Base-by-base conservation (phyloP, 768 basidiomycete genomes). In the Leccinum olivaceopallidum region DNA sequence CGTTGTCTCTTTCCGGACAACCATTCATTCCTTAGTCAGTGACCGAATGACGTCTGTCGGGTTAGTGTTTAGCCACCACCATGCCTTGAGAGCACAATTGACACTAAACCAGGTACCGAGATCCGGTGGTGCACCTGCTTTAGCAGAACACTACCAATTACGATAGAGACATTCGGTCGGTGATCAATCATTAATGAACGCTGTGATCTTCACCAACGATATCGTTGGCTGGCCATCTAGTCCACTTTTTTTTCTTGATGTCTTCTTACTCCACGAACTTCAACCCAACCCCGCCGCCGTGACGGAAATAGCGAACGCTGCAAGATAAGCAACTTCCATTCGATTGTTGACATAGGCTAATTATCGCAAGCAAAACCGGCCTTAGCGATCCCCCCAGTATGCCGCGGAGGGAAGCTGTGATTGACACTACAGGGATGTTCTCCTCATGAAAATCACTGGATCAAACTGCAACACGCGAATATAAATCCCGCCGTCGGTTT, bases 381-480 rank as follows among this genome's bases (percentile, higher is more conserved):
- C 13, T 28, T 1, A 12, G 9, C n/a, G 30, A 13, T 26, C 12
- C 12, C 12, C 26, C 26, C 24, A 54, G 18, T 13, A 42, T 20
- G 13, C 34, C 5, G 13, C 50, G 16, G n/a, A 42, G 18, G 49
- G 44, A 28, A 42, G 55, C 18, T 7, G 44, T 14, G 32, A 13
- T 53, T 52, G 6, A 13, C 39, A n/a, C 2, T 0, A 18, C 7
- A n/a, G 26, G 12, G 13, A 24, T 54, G 9, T 47, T 48, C 34
- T 44, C 52, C 12, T 57, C 52, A 32, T 13, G 56, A 55, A 32
- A 54, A 65, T 65, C 58, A 62, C 53, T 8, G 20, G 26, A 39
- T 60, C 30, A 34, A 14, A 30, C 6, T 14, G 20, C 42, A 28
- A 42, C 51, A 60, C 42, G 56, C 48, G 53, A 62, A 42, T 5